A percentile compares a stretch with the other conserved stretches of the same genome.
Evolutionary conservation across 371 early-diverging fungal species (phyloP).

Genomic region (Syncephalastrum contaminatum): DNA sequence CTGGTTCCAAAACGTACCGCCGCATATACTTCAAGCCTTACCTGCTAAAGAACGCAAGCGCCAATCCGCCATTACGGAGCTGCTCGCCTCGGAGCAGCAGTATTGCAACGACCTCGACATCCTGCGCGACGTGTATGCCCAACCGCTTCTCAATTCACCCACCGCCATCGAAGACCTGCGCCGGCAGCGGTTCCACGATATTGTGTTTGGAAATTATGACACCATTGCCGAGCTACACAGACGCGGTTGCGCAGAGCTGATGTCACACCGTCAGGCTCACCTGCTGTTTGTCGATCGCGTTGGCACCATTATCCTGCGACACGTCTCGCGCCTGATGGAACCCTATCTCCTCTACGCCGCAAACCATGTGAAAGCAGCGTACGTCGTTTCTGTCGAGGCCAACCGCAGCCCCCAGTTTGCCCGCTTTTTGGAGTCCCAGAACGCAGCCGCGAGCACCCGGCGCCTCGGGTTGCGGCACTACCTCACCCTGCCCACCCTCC

Average conservation of each 20-base stretch:
- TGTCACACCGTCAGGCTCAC: neutral
- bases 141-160: slow-evolving; percentile 21
- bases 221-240: slow-evolving; percentile 22
- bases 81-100: slow-evolving; percentile 29
- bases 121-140: slow-evolving; percentile 26
- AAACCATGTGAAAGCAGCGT: slow-evolving; percentile 15
- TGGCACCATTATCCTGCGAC: slow-evolving; percentile 10
- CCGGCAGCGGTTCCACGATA: slow-evolving; percentile 23
- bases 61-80: slow-evolving; percentile 38
- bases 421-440: slow-evolving; percentile 20
- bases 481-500: slow-evolving; percentile 29
- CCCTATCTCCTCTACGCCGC: slow-evolving; percentile 17
- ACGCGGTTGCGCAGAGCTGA: slow-evolving; percentile 16
- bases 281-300: slow-evolving; percentile 2
- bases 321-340: slow-evolving; percentile 13
- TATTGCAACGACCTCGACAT: slow-evolving; percentile 31
- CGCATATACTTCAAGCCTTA: slow-evolving; percentile 14
- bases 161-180: slow-evolving; percentile 14
- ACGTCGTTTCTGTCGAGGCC: slow-evolving; percentile 15
- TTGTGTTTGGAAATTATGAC: slow-evolving; percentile 35
- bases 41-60: slow-evolving; percentile 27
- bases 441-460: slow-evolving; percentile 20
- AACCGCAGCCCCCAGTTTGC: slow-evolving; percentile 22
- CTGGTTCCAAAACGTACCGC: slow-evolving; percentile 24
- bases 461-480: slow-evolving; percentile 35